Conservation (phyloP, 352 stramenopile genomes). For the Globisporangium rhizosaccharum region DNA sequence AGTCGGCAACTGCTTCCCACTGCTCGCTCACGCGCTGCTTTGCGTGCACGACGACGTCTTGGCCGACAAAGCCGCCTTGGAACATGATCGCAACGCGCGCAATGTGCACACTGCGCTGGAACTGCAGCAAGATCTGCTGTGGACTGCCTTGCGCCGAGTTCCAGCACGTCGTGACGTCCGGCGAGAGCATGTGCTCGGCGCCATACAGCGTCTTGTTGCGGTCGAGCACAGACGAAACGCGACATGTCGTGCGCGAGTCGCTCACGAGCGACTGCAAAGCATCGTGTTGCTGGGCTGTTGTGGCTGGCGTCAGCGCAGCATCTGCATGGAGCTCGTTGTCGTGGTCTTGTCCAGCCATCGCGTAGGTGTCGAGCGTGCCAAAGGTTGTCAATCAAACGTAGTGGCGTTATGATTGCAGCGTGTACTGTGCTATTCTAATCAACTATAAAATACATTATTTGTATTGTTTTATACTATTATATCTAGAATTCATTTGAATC, state of each 20-base stretch:
- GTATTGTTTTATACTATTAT: too few species aligned
- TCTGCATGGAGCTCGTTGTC: too few species aligned
- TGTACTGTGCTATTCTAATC: too few species aligned
- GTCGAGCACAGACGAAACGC: constrained; percentile 65
- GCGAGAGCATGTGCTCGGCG: constrained; percentile 44
- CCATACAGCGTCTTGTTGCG: constrained; percentile 61
- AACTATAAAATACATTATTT: too few species aligned
- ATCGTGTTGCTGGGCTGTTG: not conserved
- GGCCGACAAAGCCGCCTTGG: constrained; percentile 68
- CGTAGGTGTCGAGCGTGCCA: not conserved
- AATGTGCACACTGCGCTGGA: constrained; percentile 47
- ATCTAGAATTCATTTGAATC: too few species aligned
- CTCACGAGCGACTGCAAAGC: constrained; percentile 22
- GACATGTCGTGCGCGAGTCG: constrained; percentile 40
- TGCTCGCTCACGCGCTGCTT: constrained; percentile 7
- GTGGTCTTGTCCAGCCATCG: too few species aligned
- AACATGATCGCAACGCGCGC: constrained; percentile 54
- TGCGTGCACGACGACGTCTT: constrained; percentile 45
- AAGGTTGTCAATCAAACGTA: too few species aligned
- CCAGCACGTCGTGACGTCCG: constrained; percentile 52
- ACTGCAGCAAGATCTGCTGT: constrained; percentile 57
- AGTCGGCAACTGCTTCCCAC: constrained; percentile 20
- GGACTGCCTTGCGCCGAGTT: constrained; percentile 62
- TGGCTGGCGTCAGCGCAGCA: not conserved
- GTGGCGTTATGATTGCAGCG: too few species aligned